These are phyloP conservation scores for Penstemon newberryi DNA, from an alignment of 257 asterid genomes.

Conservation along the genomic window DNA sequence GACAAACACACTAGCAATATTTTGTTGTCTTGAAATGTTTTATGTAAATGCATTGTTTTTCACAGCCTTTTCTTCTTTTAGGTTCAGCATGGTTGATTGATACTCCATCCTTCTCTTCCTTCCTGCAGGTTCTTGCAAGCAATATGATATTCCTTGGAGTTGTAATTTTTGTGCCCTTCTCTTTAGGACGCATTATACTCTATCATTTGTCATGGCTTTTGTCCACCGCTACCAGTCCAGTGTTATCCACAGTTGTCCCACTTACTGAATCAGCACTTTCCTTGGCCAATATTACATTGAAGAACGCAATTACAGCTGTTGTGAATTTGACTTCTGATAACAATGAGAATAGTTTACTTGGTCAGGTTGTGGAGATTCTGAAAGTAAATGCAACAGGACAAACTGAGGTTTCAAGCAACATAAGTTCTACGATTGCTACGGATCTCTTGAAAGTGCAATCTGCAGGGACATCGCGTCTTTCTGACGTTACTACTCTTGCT, in stretches of 20 bases:
- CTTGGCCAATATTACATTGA: slow-evolving; percentile 75
- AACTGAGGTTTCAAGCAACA: slow-evolving; percentile 50
- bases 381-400: slow-evolving; percentile 65
- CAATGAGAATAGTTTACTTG: slow-evolving; percentile 55
- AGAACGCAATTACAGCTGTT: slow-evolving; percentile 74
- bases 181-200: slow-evolving; percentile 76
- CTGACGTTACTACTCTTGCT: slow-evolving; percentile 96
- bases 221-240: slow-evolving; percentile 80
- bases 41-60: not conserved
- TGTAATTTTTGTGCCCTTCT: slow-evolving; percentile 81
- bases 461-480: slow-evolving; percentile 71
- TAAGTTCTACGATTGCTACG: slow-evolving; percentile 55
- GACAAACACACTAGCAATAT: not conserved
- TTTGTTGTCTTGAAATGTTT: not conserved
- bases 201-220: slow-evolving; percentile 69
- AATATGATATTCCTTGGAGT: slow-evolving; percentile 97
- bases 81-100: slow-evolving; percentile 4
- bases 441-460: slow-evolving; percentile 64
- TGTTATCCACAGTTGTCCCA: slow-evolving; percentile 74
- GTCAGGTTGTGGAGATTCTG: slow-evolving; percentile 63
- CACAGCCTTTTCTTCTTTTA: not conserved
- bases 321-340: slow-evolving; percentile 74
- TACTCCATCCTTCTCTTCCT: slow-evolving; percentile 18
- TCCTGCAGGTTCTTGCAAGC: slow-evolving; percentile 94
- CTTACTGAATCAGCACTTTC: slow-evolving; percentile 87